A percentile compares a stretch with the other conserved stretches of the same genome.
phyloP scores from a whole-genome alignment of 352 stramenopile genomes.

The Globisporangium barbulae region DNA sequence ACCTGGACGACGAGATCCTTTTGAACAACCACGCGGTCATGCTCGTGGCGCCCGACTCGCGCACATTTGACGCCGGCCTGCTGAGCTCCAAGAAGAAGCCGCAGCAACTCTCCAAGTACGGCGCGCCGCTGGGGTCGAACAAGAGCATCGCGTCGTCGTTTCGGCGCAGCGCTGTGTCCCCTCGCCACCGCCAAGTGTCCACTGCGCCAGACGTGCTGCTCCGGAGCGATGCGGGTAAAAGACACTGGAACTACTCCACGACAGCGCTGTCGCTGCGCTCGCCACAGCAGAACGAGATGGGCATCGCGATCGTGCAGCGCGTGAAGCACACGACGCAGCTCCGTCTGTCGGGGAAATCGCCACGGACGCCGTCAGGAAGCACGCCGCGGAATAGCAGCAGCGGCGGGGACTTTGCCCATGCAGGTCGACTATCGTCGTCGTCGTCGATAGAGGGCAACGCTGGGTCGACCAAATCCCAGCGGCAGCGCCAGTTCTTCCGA shows the following conservation, averaged over 20 bases:
- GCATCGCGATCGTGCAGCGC: constrained; percentile 20
- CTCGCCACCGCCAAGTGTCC: constrained; percentile 19
- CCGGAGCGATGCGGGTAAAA: constrained; percentile 37
- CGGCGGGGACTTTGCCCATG: not conserved
- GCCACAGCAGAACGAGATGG: constrained; percentile 18
- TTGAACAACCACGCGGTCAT: constrained; percentile 24
- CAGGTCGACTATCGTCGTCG: not conserved
- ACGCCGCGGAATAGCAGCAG: not conserved
- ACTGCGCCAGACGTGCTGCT: constrained; percentile 38
- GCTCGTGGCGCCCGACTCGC: constrained; percentile 19
- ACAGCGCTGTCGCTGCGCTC: constrained; percentile 40
- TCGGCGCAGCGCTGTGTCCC: constrained; percentile 6
- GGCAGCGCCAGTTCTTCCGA: constrained; percentile 35
- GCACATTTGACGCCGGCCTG: constrained; percentile 21
- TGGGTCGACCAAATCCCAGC: constrained; percentile 9
- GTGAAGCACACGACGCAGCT: constrained; percentile 11
- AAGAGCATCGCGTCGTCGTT: constrained; percentile 10
- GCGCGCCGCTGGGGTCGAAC: constrained; percentile 15
- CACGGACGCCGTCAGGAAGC: constrained; percentile 9
- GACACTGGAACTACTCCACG: constrained; percentile 44
- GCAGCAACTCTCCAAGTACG: constrained; percentile 15
- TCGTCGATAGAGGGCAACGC: not conserved
- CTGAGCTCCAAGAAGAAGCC: constrained; percentile 5
- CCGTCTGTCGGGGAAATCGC: not conserved
- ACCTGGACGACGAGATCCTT: constrained; percentile 21